These are phyloP conservation scores for Pestalotiopsis sp. DNA, from an alignment of 2,329 filamentous ascomycete species.

Conservation along the genomic window DNA sequence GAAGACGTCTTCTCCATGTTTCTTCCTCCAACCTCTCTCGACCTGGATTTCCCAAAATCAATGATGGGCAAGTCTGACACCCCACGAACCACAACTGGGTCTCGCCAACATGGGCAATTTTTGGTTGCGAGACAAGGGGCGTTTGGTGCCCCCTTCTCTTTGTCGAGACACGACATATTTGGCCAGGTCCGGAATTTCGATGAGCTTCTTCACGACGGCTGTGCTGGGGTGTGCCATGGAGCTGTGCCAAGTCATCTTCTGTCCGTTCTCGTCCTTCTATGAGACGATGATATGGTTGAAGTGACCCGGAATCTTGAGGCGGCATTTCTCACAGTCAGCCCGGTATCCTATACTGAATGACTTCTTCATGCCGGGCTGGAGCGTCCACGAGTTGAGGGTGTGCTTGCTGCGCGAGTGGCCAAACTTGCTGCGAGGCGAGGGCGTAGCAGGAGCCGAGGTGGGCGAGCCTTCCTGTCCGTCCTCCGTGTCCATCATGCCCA, in stretches of 20 bases:
- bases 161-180: not conserved
- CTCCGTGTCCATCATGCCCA: conserved; percentile 38
- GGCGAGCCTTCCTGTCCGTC: conserved; percentile 29
- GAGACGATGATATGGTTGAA: conserved; percentile 79
- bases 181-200: not conserved
- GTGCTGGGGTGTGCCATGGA: not conserved
- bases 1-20: not conserved
- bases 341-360: conserved; percentile 80
- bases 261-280: conserved; percentile 37
- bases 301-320: conserved; percentile 74
- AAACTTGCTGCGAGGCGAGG: conserved; percentile 52
- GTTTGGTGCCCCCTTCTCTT: not conserved
- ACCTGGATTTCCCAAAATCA: not conserved
- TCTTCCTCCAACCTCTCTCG: not conserved
- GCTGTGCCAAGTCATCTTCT: conserved; percentile 1
- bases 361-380: conserved; percentile 67
- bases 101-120: not conserved
- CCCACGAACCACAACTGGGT: not conserved
- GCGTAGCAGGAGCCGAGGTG: conserved; percentile 37
- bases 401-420: conserved; percentile 63
- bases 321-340: conserved; percentile 78
- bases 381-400: conserved; percentile 63
- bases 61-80: not conserved
- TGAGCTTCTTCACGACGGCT: not conserved
- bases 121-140: not conserved